Percentiles rank a stretch among this genome's conserved stretches.
Conservation (phyloP, 2,329 filamentous ascomycete genomes). For the Blumeria graminis region DNA sequence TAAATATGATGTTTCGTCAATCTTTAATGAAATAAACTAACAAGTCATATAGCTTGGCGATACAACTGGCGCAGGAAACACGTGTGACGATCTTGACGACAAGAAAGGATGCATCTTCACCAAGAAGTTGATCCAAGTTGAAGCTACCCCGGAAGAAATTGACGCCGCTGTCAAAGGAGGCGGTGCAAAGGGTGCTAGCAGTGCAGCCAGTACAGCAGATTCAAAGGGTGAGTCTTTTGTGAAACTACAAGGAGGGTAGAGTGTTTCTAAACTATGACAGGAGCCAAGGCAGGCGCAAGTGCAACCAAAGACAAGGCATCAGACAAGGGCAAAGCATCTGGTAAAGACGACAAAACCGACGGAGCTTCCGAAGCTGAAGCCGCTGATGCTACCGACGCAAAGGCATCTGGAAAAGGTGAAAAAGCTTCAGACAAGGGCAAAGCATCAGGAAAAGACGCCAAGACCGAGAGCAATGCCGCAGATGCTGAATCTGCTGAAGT, state of each 20-base stretch:
- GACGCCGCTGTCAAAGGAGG: constrained; percentile 20
- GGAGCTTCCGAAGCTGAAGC: too few species aligned
- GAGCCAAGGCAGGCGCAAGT: neutral
- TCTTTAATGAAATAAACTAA: constrained; percentile 4
- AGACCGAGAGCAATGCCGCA: too few species aligned
- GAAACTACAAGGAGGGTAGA: constrained; percentile 6
- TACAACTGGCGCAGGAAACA: constrained; percentile 23
- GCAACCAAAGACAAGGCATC: neutral
- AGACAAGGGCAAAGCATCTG: too few species aligned
- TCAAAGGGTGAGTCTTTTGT: neutral
- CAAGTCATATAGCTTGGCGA: constrained; percentile 14
- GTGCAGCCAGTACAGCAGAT: constrained; percentile 2
- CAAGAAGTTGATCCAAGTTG: constrained; percentile 26
- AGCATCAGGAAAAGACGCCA: neutral
- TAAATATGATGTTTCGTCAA: constrained; percentile 11
- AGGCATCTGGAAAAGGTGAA: neutral
- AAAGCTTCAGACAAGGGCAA: neutral
- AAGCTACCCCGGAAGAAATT: constrained; percentile 28
- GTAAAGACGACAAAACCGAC: too few species aligned
- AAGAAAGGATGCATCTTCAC: constrained; percentile 29
- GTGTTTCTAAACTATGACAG: constrained; percentile 2
- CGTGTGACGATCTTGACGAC: constrained; percentile 24
- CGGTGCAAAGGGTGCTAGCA: neutral
- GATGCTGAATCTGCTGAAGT: too few species aligned
- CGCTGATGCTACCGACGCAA: neutral